Conservation (phyloP, 495 filamentous ascomycete genomes). For the Talaromyces wortmannii region DNA sequence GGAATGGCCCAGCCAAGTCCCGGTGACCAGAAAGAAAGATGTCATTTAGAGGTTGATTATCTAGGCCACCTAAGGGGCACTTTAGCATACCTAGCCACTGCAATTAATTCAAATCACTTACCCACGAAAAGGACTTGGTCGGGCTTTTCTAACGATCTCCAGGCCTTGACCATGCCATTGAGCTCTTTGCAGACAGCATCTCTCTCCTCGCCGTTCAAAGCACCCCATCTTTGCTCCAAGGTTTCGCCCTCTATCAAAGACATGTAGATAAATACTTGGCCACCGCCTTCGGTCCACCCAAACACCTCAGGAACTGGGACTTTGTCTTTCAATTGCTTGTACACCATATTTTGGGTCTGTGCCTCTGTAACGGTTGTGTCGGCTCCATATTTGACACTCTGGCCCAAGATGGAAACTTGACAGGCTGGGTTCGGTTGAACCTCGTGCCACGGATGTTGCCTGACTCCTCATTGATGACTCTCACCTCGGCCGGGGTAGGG, state of each 20-base stretch:
- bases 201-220: slow-evolving; percentile 24
- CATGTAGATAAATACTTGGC: slow-evolving; percentile 42
- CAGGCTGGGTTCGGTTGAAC: slow-evolving; percentile 16
- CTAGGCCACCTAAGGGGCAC: slow-evolving; percentile 11
- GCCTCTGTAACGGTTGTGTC: slow-evolving; percentile 31
- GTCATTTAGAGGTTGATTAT: slow-evolving; percentile 15
- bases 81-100: slow-evolving; percentile 1
- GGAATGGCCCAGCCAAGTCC: slow-evolving; percentile 13
- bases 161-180: slow-evolving; percentile 16
- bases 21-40: slow-evolving; percentile 11
- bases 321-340: slow-evolving; percentile 18
- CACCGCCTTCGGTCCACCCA: slow-evolving; percentile 33
- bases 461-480: slow-evolving; percentile 13
- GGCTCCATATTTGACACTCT: slow-evolving; percentile 37
- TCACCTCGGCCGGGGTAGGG: slow-evolving; percentile 9
- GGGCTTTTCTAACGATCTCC: slow-evolving; percentile 18
- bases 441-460: slow-evolving; percentile 7
- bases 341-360: slow-evolving; percentile 30
- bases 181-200: slow-evolving; percentile 30
- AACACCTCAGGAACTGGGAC: slow-evolving; percentile 41
- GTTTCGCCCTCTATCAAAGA: slow-evolving; percentile 30
- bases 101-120: slow-evolving; percentile 11
- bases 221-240: slow-evolving; percentile 28
- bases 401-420: slow-evolving; percentile 30
- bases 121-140: slow-evolving; percentile 24